Evolutionary conservation across 176 grass and related monocot genomes (phyloP), one percentile per base, ranked within the genome.

Genomic region (Thalia dealbata): DNA sequence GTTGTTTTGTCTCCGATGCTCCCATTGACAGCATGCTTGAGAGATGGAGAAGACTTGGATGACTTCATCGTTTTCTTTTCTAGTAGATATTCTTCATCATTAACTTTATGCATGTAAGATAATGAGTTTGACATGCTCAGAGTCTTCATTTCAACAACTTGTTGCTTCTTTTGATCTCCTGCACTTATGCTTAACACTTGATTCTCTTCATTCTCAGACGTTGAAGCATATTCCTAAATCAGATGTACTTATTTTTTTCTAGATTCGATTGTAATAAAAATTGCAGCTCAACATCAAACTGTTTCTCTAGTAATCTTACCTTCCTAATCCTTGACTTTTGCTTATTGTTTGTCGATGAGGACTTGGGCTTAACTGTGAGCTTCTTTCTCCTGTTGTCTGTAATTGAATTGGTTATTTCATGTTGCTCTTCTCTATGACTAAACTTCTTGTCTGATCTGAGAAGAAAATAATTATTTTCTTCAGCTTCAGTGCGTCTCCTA

Each of bases 381-480:
- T 75, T 90, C 78, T 88, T 92, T 24, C 78, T 76, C 74, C 83
- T 81, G 38, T 83, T 82, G 14, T 66, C 80, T 42, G 38, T 3
- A 68, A 42, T 52, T 25, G 8, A 22, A 29, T 16, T 68, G 25
- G 55, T 16, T 16, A 26, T 21, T 68, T n/a, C 8, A 15, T 18
- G 14, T 56, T 19, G 14, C 14, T 52, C 21, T 42, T 68, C 35
- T n/a, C 44, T 0, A 84, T 73, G 54, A 35, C 11, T 50, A 79
- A 82, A 59, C 69, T 18, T 43, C 9, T 44, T 68, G 5, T 16
- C 30, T 10, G 27, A 44, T 32, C 30, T 79, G 19, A 28, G 74
- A 73, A 11, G 77, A 70, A 80, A 18, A 63, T 76, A 81, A 61
- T n/a, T 59, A 12, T 63, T 61, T 70, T 83, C 79, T 62, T 76